Conservation (phyloP, 2,329 filamentous ascomycete genomes). For the Cladorrhinum sp. region DNA sequence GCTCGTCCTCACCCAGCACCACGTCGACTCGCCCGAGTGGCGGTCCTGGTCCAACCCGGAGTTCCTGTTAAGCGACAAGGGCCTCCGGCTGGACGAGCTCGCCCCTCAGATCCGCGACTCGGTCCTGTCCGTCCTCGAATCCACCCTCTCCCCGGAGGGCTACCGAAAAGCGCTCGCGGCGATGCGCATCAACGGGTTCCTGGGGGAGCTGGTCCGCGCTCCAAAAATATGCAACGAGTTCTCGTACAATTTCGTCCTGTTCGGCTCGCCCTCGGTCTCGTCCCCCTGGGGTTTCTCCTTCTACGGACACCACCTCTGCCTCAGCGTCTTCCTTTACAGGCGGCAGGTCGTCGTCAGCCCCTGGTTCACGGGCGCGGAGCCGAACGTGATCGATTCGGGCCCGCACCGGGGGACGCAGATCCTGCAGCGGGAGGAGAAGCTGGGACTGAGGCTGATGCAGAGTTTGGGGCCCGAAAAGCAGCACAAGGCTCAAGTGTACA, state of each 20-base stretch:
- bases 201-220: conserved; percentile 63
- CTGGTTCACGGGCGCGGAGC: conserved; percentile 78
- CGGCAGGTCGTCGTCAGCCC: conserved; percentile 67
- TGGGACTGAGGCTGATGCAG: conserved; percentile 70
- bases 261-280: conserved; percentile 57
- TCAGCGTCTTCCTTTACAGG: conserved; percentile 65
- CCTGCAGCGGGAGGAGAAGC: conserved; percentile 58
- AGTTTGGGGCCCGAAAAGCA: conserved; percentile 48
- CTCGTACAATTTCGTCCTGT: conserved; percentile 73
- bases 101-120: conserved; percentile 40
- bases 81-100: conserved; percentile 65
- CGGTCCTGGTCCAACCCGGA: conserved; percentile 70
- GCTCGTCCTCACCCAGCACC: conserved; percentile 48
- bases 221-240: conserved; percentile 67
- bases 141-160: conserved; percentile 64
- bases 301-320: conserved; percentile 76
- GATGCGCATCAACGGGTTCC: conserved; percentile 73
- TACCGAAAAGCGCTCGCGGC: conserved; percentile 67
- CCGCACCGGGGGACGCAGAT: conserved; percentile 63
- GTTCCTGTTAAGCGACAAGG: conserved; percentile 66
- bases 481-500: conserved; percentile 53
- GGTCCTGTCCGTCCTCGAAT: conserved; percentile 54
- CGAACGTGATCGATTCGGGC: conserved; percentile 68
- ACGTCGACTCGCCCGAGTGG: conserved; percentile 70
- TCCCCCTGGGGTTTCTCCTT: conserved; percentile 69